These are phyloP conservation scores for Brettanomyces sp. DNA, from an alignment of 805 yeast genomes.

Conservation along the genomic window DNA sequence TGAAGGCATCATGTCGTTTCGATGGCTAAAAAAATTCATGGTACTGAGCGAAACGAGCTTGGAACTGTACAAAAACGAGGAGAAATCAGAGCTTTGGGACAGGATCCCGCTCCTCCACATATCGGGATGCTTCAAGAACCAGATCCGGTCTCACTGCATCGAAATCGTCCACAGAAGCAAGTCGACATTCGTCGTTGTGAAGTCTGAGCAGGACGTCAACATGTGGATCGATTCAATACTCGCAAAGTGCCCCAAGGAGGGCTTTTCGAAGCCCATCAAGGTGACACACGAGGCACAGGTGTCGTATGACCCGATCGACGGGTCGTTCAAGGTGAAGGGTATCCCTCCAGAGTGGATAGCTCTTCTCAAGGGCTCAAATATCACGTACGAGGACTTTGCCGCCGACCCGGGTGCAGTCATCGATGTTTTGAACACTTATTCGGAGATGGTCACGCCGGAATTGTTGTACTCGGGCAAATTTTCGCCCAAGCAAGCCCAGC, in stretches of 20 bases:
- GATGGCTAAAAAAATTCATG: slow-evolving; percentile 88
- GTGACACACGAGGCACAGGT: slow-evolving; percentile 91
- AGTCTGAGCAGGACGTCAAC: slow-evolving; percentile 68
- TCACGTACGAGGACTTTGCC: slow-evolving; percentile 53
- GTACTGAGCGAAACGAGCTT: slow-evolving; percentile 68
- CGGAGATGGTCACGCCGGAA: slow-evolving; percentile 32
- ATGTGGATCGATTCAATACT: slow-evolving; percentile 88
- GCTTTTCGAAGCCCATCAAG: slow-evolving; percentile 86
- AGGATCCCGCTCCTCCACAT: slow-evolving; percentile 52
- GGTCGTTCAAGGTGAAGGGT: slow-evolving; percentile 42
- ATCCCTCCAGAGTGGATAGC: slow-evolving; percentile 51
- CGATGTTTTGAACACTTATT: slow-evolving; percentile 48
- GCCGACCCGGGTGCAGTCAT: slow-evolving; percentile 58
- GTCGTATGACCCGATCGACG: slow-evolving; percentile 72
- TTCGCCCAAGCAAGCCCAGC: not conserved
- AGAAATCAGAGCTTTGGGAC: slow-evolving; percentile 36
- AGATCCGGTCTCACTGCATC: slow-evolving; percentile 68
- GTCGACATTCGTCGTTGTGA: slow-evolving; percentile 66
- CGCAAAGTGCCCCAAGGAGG: slow-evolving; percentile 55
- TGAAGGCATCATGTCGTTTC: slow-evolving; percentile 78
- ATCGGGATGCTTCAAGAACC: slow-evolving; percentile 56
- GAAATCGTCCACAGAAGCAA: slow-evolving; percentile 64
- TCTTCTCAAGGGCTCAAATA: slow-evolving; percentile 46
- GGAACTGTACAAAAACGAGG: slow-evolving; percentile 66
- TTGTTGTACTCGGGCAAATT: slow-evolving; percentile 23